Conservation (phyloP, 2,329 filamentous ascomycete genomes). For the Ascocoryne sarcoides region DNA sequence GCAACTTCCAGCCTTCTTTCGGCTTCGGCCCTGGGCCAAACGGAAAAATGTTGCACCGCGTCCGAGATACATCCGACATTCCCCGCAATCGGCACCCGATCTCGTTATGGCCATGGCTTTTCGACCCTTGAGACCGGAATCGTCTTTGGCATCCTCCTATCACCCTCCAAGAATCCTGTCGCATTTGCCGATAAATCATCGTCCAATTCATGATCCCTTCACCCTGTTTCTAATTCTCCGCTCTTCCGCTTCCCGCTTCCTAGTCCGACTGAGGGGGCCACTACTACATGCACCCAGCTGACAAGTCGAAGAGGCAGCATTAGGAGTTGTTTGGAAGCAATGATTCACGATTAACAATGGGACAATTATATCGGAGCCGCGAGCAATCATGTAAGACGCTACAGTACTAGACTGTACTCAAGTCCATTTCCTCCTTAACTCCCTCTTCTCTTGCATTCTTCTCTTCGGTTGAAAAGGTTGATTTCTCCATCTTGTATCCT, state of each 20-base stretch:
- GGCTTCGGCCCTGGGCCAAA: conserved; percentile 1
- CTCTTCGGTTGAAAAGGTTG: background rate
- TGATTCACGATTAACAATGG: no score
- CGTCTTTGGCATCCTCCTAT: background rate
- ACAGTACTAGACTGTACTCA: conserved; percentile 1
- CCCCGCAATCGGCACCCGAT: no score
- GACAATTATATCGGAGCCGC: no score
- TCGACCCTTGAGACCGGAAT: background rate
- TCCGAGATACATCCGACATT: conserved; percentile 7
- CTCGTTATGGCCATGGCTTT: background rate
- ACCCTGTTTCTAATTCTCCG: conserved; percentile 12
- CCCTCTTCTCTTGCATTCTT: background rate
- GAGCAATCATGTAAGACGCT: no score
- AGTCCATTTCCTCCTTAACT: conserved; percentile 11
- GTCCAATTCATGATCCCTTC: conserved; percentile 3
- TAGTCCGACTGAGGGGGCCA: conserved; percentile 13
- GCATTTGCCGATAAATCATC: conserved; percentile 18
- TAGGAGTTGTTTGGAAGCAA: no score
- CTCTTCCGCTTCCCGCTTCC: background rate
- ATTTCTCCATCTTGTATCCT: no score
- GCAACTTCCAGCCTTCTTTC: background rate
- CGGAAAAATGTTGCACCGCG: conserved; percentile 4
- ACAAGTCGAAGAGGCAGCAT: background rate
- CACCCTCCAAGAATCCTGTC: no score
- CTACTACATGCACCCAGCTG: conserved; percentile 4